phyloP scores from a whole-genome alignment of 306 rosid genomes.

The Sindora glabra region DNA sequence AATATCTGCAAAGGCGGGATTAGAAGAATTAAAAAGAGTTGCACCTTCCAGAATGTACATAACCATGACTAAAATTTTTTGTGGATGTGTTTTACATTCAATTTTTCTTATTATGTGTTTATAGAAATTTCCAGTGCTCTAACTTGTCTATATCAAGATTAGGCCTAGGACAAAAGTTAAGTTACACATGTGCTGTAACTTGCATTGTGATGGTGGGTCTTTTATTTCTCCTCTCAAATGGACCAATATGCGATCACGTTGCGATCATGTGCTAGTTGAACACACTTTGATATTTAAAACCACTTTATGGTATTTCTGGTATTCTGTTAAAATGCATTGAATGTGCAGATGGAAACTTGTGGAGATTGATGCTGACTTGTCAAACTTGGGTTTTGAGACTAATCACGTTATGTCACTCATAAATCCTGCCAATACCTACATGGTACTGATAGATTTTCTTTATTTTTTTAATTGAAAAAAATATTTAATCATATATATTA shows the following conservation, averaged over 20 bases:
- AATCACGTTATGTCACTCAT: conserved; percentile 80
- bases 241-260: no score
- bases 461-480: no score
- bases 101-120: background rate
- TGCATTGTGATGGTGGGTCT: no score
- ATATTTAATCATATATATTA: conserved; percentile 1
- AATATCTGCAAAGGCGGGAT: conserved; percentile 77
- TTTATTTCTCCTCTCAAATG: background rate
- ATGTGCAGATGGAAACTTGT: conserved; percentile 80
- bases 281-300: background rate
- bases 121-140: background rate
- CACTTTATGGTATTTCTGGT: conserved; percentile 11
- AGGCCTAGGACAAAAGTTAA: background rate
- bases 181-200: no score
- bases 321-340: conserved; percentile 1
- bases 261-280: background rate
- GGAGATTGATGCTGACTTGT: conserved; percentile 70
- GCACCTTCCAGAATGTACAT: conserved; percentile 77
- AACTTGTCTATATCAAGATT: background rate
- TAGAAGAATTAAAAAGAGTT: conserved; percentile 59
- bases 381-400: conserved; percentile 59
- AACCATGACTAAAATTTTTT: conserved; percentile 3
- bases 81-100: background rate
- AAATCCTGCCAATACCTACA: conserved; percentile 86
- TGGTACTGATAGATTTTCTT: conserved; percentile 45